Conservation (phyloP, 805 yeast species). For the Pichia deserticola region DNA sequence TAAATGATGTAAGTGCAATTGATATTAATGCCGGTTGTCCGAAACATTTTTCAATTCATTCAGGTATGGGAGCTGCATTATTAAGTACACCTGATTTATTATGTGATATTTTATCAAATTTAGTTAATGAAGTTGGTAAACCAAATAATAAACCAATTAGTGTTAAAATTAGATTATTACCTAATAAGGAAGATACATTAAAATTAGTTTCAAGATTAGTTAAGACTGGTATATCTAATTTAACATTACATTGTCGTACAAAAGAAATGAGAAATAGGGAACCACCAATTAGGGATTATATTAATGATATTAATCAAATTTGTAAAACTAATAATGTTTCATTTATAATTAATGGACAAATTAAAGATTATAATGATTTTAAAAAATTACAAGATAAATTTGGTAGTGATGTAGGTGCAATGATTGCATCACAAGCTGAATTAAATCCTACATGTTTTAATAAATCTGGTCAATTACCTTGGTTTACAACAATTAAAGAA, state of each 20-base stretch:
- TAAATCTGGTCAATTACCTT: constrained; percentile 35
- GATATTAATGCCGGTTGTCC: constrained; percentile 98
- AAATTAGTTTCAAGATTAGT: constrained; percentile 50
- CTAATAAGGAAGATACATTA: constrained; percentile 53
- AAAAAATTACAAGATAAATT: constrained; percentile 41
- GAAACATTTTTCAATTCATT: constrained; percentile 86
- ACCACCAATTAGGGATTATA: constrained; percentile 63
- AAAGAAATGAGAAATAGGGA: constrained; percentile 85
- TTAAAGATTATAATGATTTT: constrained; percentile 50
- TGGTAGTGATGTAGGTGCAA: constrained; percentile 68
- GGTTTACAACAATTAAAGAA: constrained; percentile 50
- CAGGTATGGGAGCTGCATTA: constrained; percentile 97
- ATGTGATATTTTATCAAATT: constrained; percentile 54
- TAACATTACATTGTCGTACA: constrained; percentile 91
- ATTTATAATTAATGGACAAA: constrained; percentile 76
- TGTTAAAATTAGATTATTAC: constrained; percentile 80
- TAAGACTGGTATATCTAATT: constrained; percentile 73
- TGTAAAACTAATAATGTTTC: constrained; percentile 59
- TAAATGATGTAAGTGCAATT: constrained; percentile 82
- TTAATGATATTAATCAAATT: constrained; percentile 52
- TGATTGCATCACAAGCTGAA: constrained; percentile 93
- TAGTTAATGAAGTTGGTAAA: constrained; percentile 75
- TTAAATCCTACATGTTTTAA: constrained; percentile 73
- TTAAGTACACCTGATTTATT: constrained; percentile 74
- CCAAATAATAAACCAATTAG: constrained; percentile 76